Percentiles rank a stretch among this genome's conserved stretches.
phyloP scores from a whole-genome alignment of 805 yeast species.

The Candida sphagnicola region DNA sequence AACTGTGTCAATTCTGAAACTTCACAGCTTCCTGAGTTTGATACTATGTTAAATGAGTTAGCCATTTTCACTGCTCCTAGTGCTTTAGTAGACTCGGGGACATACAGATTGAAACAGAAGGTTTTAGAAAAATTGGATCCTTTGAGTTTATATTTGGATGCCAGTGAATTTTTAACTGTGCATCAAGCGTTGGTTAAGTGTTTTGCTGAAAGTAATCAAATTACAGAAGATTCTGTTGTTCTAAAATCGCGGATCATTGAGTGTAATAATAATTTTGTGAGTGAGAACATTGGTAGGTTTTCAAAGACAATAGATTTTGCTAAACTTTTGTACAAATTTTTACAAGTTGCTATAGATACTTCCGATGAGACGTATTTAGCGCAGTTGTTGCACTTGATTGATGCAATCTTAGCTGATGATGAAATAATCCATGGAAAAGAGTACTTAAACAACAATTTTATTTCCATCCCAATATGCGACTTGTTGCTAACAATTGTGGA shows the following conservation, averaged over 20 bases:
- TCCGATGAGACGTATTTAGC: conserved; percentile 54
- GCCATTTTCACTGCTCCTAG: conserved; percentile 64
- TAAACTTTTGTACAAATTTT: conserved; percentile 52
- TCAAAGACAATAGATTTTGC: conserved; percentile 52
- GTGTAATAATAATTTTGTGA: conserved; percentile 30
- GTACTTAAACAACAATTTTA: conserved; percentile 41
- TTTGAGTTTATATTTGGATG: conserved; percentile 44
- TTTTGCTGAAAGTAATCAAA: conserved; percentile 34
- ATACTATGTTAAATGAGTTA: conserved; percentile 52
- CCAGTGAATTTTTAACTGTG: conserved; percentile 48
- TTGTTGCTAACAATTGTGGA: conserved; percentile 50
- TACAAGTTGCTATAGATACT: conserved; percentile 48
- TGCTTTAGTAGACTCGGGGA: conserved; percentile 54
- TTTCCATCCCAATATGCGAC: conserved; percentile 55
- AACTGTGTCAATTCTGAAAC: conserved; percentile 21
- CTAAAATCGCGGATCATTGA: conserved; percentile 42
- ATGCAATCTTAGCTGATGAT: conserved; percentile 57
- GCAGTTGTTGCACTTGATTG: conserved; percentile 62
- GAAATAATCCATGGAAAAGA: conserved; percentile 38
- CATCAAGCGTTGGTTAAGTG: conserved; percentile 43
- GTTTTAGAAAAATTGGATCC: conserved; percentile 60
- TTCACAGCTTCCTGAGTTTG: conserved; percentile 39
- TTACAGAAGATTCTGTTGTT: conserved; percentile 40
- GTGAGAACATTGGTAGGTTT: conserved; percentile 41
- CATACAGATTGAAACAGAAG: conserved; percentile 63